Evolutionary conservation across 1,284 basidiomycete species (phyloP).

Genomic region (Sparassis latifolia): DNA sequence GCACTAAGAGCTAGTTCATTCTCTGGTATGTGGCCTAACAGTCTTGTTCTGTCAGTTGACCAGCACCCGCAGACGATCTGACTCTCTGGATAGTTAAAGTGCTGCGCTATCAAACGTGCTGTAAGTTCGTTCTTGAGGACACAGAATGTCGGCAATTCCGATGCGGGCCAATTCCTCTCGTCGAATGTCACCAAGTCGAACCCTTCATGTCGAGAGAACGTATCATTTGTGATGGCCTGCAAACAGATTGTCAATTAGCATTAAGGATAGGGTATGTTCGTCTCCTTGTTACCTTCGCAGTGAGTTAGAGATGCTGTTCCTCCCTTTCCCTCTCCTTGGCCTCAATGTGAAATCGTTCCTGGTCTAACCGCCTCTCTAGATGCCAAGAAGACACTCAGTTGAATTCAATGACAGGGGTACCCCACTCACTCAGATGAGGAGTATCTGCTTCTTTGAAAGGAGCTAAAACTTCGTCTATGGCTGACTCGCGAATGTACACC

Average conservation of each 20-base stretch:
- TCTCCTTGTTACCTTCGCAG: slow-evolving; percentile 78
- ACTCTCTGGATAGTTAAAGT: slow-evolving; percentile 83
- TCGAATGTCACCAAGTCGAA: slow-evolving; percentile 99
- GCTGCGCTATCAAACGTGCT: slow-evolving; percentile 85
- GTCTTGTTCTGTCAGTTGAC: slow-evolving; percentile 99
- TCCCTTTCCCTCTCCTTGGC: slow-evolving; percentile 94
- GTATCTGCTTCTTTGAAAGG: slow-evolving; percentile 93
- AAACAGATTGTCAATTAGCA: background rate
- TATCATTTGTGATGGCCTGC: slow-evolving; percentile 93
- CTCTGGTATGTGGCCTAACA: slow-evolving; percentile 94
- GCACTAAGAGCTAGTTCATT: slow-evolving; percentile 85
- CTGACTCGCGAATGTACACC: slow-evolving; percentile 91
- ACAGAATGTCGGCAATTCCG: slow-evolving; percentile 91
- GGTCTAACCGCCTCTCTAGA: slow-evolving; percentile 83
- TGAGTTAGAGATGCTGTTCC: slow-evolving; percentile 97
- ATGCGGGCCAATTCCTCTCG: slow-evolving; percentile 94
- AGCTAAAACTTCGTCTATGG: slow-evolving; percentile 80
- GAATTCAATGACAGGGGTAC: background rate
- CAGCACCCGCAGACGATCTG: slow-evolving; percentile 94
- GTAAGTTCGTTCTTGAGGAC: slow-evolving; percentile 95
- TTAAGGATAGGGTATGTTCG: background rate
- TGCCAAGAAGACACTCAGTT: background rate
- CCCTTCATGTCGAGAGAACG: slow-evolving; percentile 90
- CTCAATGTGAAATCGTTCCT: slow-evolving; percentile 89
- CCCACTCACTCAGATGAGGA: slow-evolving; percentile 83